Conservation (phyloP, 768 basidiomycete species). For the Clitopilus hobsonii region DNA sequence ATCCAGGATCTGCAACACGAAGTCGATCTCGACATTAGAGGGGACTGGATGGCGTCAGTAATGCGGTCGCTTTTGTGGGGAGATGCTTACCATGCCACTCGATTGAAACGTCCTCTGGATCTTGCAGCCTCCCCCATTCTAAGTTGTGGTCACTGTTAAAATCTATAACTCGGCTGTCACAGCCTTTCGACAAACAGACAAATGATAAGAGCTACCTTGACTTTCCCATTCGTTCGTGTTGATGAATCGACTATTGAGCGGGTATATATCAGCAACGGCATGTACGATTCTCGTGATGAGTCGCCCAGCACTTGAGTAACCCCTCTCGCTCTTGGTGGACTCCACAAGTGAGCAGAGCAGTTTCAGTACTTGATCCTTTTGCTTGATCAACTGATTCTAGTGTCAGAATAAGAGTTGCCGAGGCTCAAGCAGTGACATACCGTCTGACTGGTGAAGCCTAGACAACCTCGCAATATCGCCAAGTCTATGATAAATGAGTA, state of each 20-base stretch:
- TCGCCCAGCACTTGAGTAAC: conserved; percentile 76
- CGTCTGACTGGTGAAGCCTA: conserved; percentile 65
- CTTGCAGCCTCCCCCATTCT: conserved; percentile 80
- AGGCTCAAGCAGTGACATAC: conserved; percentile 32
- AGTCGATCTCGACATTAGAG: conserved; percentile 65
- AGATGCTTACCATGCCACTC: conserved; percentile 76
- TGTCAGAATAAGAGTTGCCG: not conserved
- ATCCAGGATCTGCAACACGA: conserved; percentile 75
- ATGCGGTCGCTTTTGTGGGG: not conserved
- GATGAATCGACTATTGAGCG: conserved; percentile 73
- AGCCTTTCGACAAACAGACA: not conserved
- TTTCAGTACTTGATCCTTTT: conserved; percentile 60
- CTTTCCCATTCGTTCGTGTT: conserved; percentile 79
- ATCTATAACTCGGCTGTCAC: conserved; percentile 30
- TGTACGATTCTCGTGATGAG: conserved; percentile 72
- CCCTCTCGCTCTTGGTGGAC: conserved; percentile 83
- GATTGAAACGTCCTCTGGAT: conserved; percentile 72
- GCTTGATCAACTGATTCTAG: conserved; percentile 53
- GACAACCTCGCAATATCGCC: conserved; percentile 75
- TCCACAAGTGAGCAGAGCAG: conserved; percentile 66
- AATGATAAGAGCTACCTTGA: conserved; percentile 39
- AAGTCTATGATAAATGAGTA: conserved; percentile 45
- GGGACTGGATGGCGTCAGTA: conserved; percentile 39
- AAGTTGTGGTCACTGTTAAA: conserved; percentile 60
- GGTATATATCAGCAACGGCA: conserved; percentile 72